Evolutionary conservation across 78 protist genomes (phyloP).

Genomic region (Isochrysis galbana): DNA sequence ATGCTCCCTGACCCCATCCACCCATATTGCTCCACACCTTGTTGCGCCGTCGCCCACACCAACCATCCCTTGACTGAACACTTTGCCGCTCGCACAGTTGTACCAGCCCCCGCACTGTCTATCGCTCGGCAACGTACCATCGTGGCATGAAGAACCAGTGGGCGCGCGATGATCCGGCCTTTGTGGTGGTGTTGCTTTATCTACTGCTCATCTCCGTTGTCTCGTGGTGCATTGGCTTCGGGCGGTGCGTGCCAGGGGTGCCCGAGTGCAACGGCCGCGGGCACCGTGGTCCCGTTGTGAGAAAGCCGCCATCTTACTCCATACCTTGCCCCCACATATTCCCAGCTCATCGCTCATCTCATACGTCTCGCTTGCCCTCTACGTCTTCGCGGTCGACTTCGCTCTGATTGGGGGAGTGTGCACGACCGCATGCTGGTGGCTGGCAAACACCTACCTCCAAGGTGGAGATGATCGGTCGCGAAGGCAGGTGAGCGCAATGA

Average conservation of each 20-base stretch:
- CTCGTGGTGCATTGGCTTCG: conserved; percentile 31
- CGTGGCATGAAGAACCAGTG: conserved; percentile 83
- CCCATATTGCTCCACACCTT: too few relatives aligned
- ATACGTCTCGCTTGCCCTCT: not conserved
- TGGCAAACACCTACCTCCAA: not conserved
- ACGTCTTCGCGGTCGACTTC: conserved; percentile 63
- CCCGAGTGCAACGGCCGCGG: too few relatives aligned
- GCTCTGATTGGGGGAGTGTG: conserved; percentile 61
- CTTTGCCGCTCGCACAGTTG: too few relatives aligned
- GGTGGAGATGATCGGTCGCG: too few relatives aligned
- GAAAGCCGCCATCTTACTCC: too few relatives aligned
- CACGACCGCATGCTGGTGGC: conserved; percentile 68
- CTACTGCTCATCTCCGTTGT: not conserved
- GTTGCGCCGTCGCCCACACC: too few relatives aligned
- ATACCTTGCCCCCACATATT: too few relatives aligned
- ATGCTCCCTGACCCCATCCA: too few relatives aligned
- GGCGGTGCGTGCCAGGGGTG: too few relatives aligned
- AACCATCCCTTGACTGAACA: too few relatives aligned
- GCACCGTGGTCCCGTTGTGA: too few relatives aligned
- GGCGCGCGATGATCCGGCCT: conserved; percentile 97
- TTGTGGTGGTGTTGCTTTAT: conserved; percentile 64
- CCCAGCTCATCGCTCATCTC: not conserved
- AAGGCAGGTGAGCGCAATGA: not conserved
- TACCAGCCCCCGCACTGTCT: conserved; percentile 72
- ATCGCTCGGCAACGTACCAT: conserved; percentile 32